Evolutionary conservation across 2,329 filamentous ascomycete species (phyloP), one percentile per base, ranked within the genome.

Genomic region (Ceratocystis lukuohia): DNA sequence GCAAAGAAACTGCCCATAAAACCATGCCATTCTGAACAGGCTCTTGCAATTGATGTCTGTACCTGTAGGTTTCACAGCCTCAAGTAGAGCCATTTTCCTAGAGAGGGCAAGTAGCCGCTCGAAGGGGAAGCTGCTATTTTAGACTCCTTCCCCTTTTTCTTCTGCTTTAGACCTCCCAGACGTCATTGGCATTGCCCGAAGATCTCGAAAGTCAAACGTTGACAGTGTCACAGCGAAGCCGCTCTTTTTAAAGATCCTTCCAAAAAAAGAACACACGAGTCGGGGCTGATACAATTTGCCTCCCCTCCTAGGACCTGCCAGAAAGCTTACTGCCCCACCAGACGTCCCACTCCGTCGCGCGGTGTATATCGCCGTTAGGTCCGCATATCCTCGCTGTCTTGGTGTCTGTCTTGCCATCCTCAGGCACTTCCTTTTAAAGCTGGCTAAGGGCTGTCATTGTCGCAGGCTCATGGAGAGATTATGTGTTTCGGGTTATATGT

Each of bases 401-500:
- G 8, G 37, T 3, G 22, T 37, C 22, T 20, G 5, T 6, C 10
- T 37, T 17, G 28, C 56, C n/a, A 20, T n/a, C 6, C 33, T 25
- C 28, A 20, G n/a, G 22, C 7, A 53, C 48, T n/a, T 4, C 28
- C 25, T 25, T 59, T n/a, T 6, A 8, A 4, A 8, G 28, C 56
- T 28, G 20, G 20, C 25, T 5, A n/a, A 53, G 56, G 56, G 56
- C 56, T 59, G 56, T 59, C 56, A 37, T 59, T 59, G 5, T 37
- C 28, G 5, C 17, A 59, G n/a, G 5, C 12, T 7, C 30, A 7
- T 33, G 22, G 53, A 33, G 53, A 57, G 15, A 30, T 30, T 25
- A 37, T 59, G 28, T 59, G 56, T 59, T 59, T 59, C 56, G 56
- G 56, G 56, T 37, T 37, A 33, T 33, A 30, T n/a, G 56, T 59